Base-by-base conservation (phyloP, 352 stramenopile species). In the Phytophthora sp. region DNA sequence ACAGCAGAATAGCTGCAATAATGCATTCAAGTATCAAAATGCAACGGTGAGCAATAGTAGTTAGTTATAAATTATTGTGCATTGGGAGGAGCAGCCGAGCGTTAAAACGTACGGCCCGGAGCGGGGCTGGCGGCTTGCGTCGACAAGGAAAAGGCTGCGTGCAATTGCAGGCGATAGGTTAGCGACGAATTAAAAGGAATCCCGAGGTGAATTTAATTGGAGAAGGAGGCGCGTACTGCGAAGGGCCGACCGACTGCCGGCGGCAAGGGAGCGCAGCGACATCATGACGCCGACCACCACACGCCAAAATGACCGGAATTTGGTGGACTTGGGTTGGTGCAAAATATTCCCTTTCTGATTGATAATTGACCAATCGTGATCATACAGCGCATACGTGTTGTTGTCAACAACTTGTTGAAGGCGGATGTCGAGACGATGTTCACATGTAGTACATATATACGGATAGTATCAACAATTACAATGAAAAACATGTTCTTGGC, bases 1-100 rank as follows among this genome's bases (percentile, higher is more conserved):
- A 94, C 27, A 83, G 86, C 20, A 95, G 29, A n/a, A 71, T 61
- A 31, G 66, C 73, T 78, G 51, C 18, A 69, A 3, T 26, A 66
- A 46, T 45, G 9, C 4, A 45, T 23, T 9, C 51, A 60, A 56
- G 39, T 18, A 24, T 7, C n/a, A n/a, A n/a, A n/a, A 35, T 7
- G 30, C 12, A 18, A 54, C 23, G n/a, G n/a, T n/a, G n/a, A 41
- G 3, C 24, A 2, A 47, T 20, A 6, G 3, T 9, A 31, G 21
- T 49, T 56, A 47, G 7, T 45, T 46, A 33, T 26, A 4, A 52
- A 35, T 21, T 29, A 29, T 20, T 7, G 26, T 52, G 16, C 16
- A 26, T 6, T 30, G 11, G 21, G 16, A 39, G 41, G 8, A 47
- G 21, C 5, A 49, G 27, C 29, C 38, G 24, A 46, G 18, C 20